These are phyloP conservation scores for Letharia columbiana DNA, from an alignment of 495 filamentous ascomycete genomes.

Conservation along the genomic window DNA sequence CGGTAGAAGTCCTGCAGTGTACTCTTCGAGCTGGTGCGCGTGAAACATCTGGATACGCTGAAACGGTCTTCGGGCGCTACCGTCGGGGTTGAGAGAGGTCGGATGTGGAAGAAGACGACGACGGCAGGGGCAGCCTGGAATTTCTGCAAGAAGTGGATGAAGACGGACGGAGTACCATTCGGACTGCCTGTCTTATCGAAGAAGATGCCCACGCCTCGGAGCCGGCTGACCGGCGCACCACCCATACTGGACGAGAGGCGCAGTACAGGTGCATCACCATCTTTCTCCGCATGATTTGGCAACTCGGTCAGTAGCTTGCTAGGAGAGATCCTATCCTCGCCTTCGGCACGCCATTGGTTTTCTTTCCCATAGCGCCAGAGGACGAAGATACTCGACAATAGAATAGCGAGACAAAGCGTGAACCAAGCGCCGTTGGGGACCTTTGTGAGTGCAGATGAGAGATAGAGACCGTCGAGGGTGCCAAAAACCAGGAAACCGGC, in stretches of 20 bases:
- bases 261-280: constrained; percentile 9
- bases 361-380: constrained; percentile 71
- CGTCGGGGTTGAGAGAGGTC: constrained; percentile 41
- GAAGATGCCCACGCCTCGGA: constrained; percentile 52
- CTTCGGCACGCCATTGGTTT: constrained; percentile 61
- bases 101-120: constrained; percentile 54
- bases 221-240: constrained; percentile 35
- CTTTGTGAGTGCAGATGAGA: constrained; percentile 59
- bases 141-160: constrained; percentile 56
- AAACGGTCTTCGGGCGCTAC: constrained; percentile 41
- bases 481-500: constrained; percentile 54
- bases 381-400: constrained; percentile 52
- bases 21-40: constrained; percentile 8
- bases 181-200: constrained; percentile 54
- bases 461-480: constrained; percentile 53
- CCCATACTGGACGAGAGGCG: constrained; percentile 38
- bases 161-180: constrained; percentile 47
- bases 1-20: constrained; percentile 53
- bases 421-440: constrained; percentile 70
- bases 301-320: constrained; percentile 35
- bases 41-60: constrained; percentile 35
- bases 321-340: constrained; percentile 46
- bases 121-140: constrained; percentile 50
- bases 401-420: constrained; percentile 51
- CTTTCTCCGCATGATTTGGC: background rate